phyloP scores from a whole-genome alignment of 371 early-diverging fungal species.

The Actinomucor elegans region DNA sequence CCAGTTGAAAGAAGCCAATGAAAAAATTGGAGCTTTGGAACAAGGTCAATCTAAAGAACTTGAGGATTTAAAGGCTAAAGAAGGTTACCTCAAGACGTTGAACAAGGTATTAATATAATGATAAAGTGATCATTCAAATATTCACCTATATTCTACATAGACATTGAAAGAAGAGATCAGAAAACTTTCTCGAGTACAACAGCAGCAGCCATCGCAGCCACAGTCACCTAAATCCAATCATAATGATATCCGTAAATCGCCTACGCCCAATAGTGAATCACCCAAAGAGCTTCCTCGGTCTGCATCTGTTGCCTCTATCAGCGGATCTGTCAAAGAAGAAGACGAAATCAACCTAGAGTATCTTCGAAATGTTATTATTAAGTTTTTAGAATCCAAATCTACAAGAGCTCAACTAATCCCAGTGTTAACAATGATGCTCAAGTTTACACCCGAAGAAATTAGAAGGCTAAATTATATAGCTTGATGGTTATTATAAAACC shows the following conservation, averaged over 20 bases:
- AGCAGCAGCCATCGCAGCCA: slow-evolving; percentile 7
- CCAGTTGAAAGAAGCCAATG: slow-evolving; percentile 11
- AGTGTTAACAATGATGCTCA: slow-evolving; percentile 77
- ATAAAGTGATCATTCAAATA: neutral
- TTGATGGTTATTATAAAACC: no score
- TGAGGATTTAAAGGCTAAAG: slow-evolving; percentile 61
- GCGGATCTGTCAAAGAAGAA: slow-evolving; percentile 24
- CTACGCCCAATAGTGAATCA: neutral
- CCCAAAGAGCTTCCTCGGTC: slow-evolving; percentile 8
- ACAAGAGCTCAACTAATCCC: slow-evolving; percentile 77
- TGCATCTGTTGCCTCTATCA: slow-evolving; percentile 17
- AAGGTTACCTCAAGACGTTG: slow-evolving; percentile 63
- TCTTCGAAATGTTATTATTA: slow-evolving; percentile 78
- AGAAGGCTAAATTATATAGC: slow-evolving; percentile 54
- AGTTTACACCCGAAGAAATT: slow-evolving; percentile 79
- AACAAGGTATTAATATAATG: slow-evolving; percentile 47
- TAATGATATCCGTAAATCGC: slow-evolving; percentile 1
- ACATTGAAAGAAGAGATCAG: slow-evolving; percentile 71
- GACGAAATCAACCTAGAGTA: slow-evolving; percentile 82
- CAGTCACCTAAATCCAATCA: slow-evolving; percentile 13
- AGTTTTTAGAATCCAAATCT: slow-evolving; percentile 82
- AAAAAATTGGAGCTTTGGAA: slow-evolving; percentile 12
- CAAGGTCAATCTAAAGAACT: slow-evolving; percentile 37
- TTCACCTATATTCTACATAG: slow-evolving; percentile 17
- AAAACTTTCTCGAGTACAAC: slow-evolving; percentile 39